phyloP scores from a whole-genome alignment of 1,139 yeast genomes.

The Geotrichum citri-aurantii region DNA sequence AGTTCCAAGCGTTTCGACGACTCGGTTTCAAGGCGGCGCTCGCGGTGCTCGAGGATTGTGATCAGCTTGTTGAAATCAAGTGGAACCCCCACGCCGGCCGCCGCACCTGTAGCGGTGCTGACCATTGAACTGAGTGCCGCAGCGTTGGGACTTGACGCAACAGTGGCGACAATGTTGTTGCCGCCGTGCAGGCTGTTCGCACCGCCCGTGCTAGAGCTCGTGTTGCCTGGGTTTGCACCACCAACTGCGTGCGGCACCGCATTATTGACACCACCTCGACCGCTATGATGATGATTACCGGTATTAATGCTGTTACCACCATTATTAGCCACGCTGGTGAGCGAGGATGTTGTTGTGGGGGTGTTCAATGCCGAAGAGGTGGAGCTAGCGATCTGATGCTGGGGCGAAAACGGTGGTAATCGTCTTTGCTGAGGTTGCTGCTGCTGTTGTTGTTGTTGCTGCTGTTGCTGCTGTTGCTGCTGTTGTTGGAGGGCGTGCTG shows the following conservation, averaged over 20 bases:
- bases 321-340: neutral
- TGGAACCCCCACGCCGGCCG: neutral
- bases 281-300: neutral
- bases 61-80: conserved; percentile 14
- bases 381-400: neutral
- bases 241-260: neutral
- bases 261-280: neutral
- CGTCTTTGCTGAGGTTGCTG: conserved; percentile 10
- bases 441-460: conserved; percentile 4
- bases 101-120: neutral
- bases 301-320: neutral
- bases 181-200: neutral
- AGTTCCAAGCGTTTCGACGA: conserved; percentile 13
- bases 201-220: neutral
- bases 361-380: neutral
- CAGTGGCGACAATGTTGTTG: neutral
- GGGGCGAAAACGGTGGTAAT: conserved; percentile 10
- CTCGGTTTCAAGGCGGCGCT: conserved; percentile 12
- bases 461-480: neutral
- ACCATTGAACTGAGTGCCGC: neutral
- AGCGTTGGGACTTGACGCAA: neutral
- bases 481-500: conserved; percentile 3
- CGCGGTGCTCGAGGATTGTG: conserved; percentile 13
- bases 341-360: neutral
- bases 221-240: neutral